A percentile compares a stretch with the other conserved stretches of the same genome.
phyloP scores from a whole-genome alignment of 768 basidiomycete species.

The Pleurotus sapidus region DNA sequence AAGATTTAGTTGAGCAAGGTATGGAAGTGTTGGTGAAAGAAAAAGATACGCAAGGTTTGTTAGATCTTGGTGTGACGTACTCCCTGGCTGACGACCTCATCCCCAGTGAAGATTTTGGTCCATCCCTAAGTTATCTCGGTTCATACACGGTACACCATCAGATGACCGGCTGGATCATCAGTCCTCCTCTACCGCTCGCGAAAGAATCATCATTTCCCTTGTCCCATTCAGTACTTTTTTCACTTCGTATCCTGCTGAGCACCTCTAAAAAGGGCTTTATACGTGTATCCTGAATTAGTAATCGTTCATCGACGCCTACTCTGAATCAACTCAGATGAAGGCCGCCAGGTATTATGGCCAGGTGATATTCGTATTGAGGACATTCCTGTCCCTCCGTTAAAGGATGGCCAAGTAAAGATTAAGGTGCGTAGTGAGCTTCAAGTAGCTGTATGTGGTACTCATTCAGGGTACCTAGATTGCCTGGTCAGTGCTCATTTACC shows the following conservation, averaged over 20 bases:
- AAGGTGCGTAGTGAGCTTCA: constrained; percentile 25
- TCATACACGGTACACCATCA: background rate
- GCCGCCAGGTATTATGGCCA: constrained; percentile 43
- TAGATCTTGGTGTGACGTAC: background rate
- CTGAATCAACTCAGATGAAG: constrained; percentile 27
- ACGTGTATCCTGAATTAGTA: no score
- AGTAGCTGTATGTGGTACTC: constrained; percentile 3
- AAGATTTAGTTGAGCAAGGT: constrained; percentile 41
- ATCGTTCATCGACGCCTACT: no score
- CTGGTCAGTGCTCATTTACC: constrained; percentile 17
- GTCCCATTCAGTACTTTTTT: no score
- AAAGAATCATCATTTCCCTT: no score
- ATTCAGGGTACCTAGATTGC: constrained; percentile 17
- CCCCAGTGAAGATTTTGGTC: constrained; percentile 36
- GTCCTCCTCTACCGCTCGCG: no score
- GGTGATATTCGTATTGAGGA: constrained; percentile 42
- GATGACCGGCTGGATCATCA: no score
- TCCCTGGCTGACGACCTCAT: background rate
- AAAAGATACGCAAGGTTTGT: constrained; percentile 38
- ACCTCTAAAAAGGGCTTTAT: no score
- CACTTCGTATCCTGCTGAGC: no score
- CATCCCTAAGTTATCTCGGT: constrained; percentile 15
- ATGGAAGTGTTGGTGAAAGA: constrained; percentile 36
- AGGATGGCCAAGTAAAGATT: constrained; percentile 39
- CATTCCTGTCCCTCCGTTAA: constrained; percentile 31